phyloP scores from a whole-genome alignment of 2,329 filamentous ascomycete genomes.

The Zasmidium citrigriseum region DNA sequence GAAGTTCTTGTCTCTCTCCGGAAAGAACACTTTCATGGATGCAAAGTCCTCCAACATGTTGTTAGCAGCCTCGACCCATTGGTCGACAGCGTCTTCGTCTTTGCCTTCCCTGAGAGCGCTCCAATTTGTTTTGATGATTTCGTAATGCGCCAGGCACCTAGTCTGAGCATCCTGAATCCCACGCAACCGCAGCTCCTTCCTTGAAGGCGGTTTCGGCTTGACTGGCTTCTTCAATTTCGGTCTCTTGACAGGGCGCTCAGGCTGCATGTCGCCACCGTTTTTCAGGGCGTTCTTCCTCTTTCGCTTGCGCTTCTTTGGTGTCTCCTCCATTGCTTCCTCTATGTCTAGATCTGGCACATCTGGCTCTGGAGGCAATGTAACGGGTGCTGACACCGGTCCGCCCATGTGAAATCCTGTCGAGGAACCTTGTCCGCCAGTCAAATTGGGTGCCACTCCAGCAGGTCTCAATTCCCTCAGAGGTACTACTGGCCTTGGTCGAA shows the following conservation, averaged over 20 bases:
- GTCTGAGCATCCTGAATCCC: slow-evolving; percentile 21
- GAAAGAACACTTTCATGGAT: slow-evolving; percentile 61
- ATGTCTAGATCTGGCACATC: background rate
- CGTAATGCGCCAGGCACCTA: slow-evolving; percentile 37
- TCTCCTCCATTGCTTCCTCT: background rate
- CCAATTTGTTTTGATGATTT: slow-evolving; percentile 40
- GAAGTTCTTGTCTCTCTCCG: slow-evolving; percentile 50
- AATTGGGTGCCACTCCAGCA: background rate
- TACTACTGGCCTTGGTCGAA: background rate
- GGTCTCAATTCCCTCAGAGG: slow-evolving; percentile 8
- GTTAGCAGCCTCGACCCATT: slow-evolving; percentile 62
- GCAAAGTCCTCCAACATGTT: slow-evolving; percentile 62
- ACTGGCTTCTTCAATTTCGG: slow-evolving; percentile 19
- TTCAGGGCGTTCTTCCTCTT: slow-evolving; percentile 6
- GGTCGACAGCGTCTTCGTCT: slow-evolving; percentile 52
- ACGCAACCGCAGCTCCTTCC: slow-evolving; percentile 5
- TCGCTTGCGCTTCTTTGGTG: slow-evolving; percentile 11
- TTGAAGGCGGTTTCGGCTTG: slow-evolving; percentile 6
- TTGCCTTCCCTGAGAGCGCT: slow-evolving; percentile 45
- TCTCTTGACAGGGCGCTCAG: slow-evolving; percentile 11
- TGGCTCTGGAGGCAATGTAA: background rate
- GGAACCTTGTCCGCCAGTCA: background rate
- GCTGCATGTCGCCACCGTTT: background rate
- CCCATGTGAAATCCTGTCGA: background rate
- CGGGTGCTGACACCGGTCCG: background rate